Evolutionary conservation across 495 filamentous ascomycete species (phyloP), one percentile per base, ranked within the genome.

Genomic region (Penicillium macrosclerotiorum): DNA sequence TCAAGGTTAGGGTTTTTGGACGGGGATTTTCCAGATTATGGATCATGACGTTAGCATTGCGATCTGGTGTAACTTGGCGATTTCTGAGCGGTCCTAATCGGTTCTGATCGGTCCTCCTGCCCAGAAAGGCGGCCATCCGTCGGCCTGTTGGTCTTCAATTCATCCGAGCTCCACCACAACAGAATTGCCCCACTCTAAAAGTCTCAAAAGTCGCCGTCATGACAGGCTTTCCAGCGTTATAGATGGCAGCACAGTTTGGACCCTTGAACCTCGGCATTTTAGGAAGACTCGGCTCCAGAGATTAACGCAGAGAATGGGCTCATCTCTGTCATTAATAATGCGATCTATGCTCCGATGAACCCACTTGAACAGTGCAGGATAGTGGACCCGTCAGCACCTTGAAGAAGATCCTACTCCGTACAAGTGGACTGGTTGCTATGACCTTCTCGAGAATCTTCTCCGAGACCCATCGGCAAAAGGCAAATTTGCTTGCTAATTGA

Each of bases 371-470:
- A n/a, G 26, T 40, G 26, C 19, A 51, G 26, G 38, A 29, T 25
- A 46, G 57, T 55, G 56, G 53, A 37, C 41, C 42, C 31, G 31
- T 40, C 25, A 24, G 29, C 18, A 45, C 41, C 37, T 41, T 50
- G 29, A 44, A 36, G 38, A 33, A 12, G 11, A n/a, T 25, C 37
- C n/a, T 7, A 39, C 20, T 12, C 20, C 24, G 33, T 22, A 34
- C n/a, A 5, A 18, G 8, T 12, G n/a, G 35, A 20, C 17, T 22
- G 18, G n/a, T 18, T n/a, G 38, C 37, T 34, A 54, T 52, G 29
- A 49, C 47, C 49, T 27, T 52, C 59, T 65, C 57, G 54, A 63
- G 62, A 63, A 65, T 38, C 54, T 65, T 63, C 62, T 63, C 55
- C 52, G 59, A 37, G 38, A 36, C 41, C 45, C 34, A 42, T 33